phyloP scores from a whole-genome alignment of 2,329 filamentous ascomycete species.

The Endocalyx cinctus region DNA sequence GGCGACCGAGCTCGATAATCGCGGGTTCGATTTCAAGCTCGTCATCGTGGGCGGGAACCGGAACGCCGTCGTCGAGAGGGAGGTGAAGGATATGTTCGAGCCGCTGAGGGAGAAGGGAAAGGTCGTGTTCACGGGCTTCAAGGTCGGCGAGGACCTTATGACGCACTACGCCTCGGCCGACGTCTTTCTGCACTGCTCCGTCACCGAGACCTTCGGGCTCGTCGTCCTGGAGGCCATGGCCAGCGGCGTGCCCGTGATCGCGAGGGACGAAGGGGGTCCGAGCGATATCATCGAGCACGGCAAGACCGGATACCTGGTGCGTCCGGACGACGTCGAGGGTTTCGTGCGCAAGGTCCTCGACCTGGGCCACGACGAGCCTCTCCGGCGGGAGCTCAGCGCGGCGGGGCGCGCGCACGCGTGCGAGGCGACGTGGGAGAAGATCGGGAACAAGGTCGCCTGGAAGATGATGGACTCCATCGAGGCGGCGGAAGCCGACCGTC shows the following conservation, averaged over 20 bases:
- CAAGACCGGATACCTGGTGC: conserved; percentile 56
- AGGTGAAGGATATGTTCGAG: conserved; percentile 57
- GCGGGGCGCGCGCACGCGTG: conserved; percentile 53
- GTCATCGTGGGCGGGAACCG: conserved; percentile 65
- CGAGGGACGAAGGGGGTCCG: conserved; percentile 64
- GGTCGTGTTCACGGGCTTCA: conserved; percentile 64
- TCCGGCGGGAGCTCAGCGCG: conserved; percentile 41
- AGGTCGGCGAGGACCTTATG: conserved; percentile 56
- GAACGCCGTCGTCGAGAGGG: conserved; percentile 56
- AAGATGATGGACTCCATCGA: conserved; percentile 53
- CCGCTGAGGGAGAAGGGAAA: conserved; percentile 41
- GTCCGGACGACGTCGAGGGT: conserved; percentile 51
- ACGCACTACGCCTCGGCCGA: conserved; percentile 64
- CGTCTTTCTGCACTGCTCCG: conserved; percentile 66
- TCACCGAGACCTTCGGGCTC: conserved; percentile 68
- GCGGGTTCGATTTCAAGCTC: conserved; percentile 56
- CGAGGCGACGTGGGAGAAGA: conserved; percentile 65
- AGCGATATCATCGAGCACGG: conserved; percentile 61
- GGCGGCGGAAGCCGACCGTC: conserved; percentile 38
- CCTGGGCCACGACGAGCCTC: conserved; percentile 39
- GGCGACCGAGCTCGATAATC: conserved; percentile 48
- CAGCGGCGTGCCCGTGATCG: conserved; percentile 64
- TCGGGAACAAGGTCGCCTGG: conserved; percentile 66
- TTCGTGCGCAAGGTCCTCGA: conserved; percentile 52
- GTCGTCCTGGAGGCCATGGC: conserved; percentile 70